Conservation (phyloP, 768 basidiomycete species). For the Sistotremastrum suecicum region DNA sequence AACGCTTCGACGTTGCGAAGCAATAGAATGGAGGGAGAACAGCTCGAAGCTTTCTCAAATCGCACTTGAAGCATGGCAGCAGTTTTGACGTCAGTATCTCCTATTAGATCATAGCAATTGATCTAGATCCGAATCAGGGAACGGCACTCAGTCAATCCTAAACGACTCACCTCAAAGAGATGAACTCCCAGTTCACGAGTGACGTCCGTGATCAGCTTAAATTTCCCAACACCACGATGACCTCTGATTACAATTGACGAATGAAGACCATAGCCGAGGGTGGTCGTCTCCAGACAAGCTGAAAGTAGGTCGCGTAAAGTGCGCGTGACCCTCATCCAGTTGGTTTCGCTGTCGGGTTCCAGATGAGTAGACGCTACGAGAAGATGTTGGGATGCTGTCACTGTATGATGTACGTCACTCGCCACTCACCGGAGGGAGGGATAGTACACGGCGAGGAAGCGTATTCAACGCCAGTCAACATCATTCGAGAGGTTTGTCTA, state of each 20-base stretch:
- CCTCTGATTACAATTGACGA: conserved; percentile 71
- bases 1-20: conserved; percentile 75
- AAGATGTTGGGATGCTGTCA: conserved; percentile 9
- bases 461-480: conserved; percentile 70
- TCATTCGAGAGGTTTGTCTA: conserved; percentile 50
- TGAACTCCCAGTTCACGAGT: conserved; percentile 60
- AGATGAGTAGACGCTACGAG: background rate
- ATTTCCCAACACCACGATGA: conserved; percentile 70
- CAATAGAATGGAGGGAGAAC: conserved; percentile 76
- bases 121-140: conserved; percentile 32
- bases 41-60: conserved; percentile 62
- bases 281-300: conserved; percentile 42
- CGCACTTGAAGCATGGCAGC: conserved; percentile 57
- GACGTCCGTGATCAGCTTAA: conserved; percentile 40
- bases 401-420: conserved; percentile 31
- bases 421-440: conserved; percentile 24
- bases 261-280: conserved; percentile 46
- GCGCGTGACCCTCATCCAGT: conserved; percentile 16
- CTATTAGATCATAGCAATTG: conserved; percentile 72
- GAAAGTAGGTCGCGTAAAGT: conserved; percentile 44
- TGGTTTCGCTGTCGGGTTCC: conserved; percentile 9
- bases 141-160: background rate
- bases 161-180: conserved; percentile 47
- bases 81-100: conserved; percentile 63
- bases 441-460: conserved; percentile 10